Percentiles rank a stretch among this genome's conserved stretches.
Conservation (phyloP, 2,329 filamentous ascomycete genomes). For the Eutypa lata region DNA sequence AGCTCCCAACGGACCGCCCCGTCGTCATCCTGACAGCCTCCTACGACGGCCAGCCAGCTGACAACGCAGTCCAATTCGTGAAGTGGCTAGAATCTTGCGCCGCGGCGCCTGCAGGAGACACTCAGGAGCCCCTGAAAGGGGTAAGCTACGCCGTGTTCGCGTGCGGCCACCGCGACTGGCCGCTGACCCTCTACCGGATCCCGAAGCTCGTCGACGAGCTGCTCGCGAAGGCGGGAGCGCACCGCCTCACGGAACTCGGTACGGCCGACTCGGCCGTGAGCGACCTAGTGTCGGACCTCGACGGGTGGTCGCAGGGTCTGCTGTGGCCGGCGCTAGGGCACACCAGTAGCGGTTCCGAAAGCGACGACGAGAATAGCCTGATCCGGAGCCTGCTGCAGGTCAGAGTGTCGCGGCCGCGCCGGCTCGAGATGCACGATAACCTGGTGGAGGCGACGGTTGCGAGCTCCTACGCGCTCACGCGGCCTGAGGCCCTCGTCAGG, state of each 20-base stretch:
- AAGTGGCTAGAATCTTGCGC: constrained; percentile 48
- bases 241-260: constrained; percentile 47
- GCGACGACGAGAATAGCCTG: constrained; percentile 9
- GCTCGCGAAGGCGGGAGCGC: constrained; percentile 47
- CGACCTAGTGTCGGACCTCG: constrained; percentile 66
- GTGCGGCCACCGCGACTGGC: constrained; percentile 51
- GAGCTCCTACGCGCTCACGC: constrained; percentile 34
- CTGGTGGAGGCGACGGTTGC: constrained; percentile 29
- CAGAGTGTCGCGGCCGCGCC: constrained; percentile 38
- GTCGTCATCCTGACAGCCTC: constrained; percentile 52
- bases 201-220: constrained; percentile 59
- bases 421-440: constrained; percentile 43
- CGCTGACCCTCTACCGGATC: constrained; percentile 63
- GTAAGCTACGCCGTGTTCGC: constrained; percentile 55
- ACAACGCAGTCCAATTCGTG: constrained; percentile 54
- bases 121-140: constrained; percentile 38
- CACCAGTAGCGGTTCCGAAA: constrained; percentile 27
- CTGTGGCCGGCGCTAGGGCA: constrained; percentile 49
- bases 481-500: constrained; percentile 38
- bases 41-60: constrained; percentile 56
- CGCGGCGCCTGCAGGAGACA: constrained; percentile 23
- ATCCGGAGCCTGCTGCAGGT: background rate
- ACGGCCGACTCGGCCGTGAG: constrained; percentile 58
- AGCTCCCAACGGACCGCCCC: constrained; percentile 45
- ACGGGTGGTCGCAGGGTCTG: constrained; percentile 61